Evolutionary conservation across 169 alveolate species (phyloP).

Genomic region (Plasmodium coatneyi): DNA sequence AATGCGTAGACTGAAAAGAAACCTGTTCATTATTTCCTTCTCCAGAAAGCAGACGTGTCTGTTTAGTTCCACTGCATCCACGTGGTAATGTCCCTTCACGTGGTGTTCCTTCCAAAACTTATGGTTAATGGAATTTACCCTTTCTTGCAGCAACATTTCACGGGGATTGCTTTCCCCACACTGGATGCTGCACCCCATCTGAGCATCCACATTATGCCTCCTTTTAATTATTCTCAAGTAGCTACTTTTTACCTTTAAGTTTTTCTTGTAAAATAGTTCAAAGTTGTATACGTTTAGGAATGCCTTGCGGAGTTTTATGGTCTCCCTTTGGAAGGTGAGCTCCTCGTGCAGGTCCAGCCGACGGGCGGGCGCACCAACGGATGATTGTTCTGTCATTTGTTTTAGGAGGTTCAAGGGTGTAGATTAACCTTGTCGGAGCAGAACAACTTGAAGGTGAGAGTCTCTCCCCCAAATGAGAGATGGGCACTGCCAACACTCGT

Average conservation of each 20-base stretch:
- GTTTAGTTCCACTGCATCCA: slow-evolving; percentile 2
- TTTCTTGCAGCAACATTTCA: not conserved
- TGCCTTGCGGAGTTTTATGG: slow-evolving; percentile 14
- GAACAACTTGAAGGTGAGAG: not conserved
- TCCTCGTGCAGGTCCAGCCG: slow-evolving; percentile 2
- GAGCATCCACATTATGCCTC: not conserved
- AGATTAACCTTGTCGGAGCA: not conserved
- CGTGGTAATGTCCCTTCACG: not conserved
- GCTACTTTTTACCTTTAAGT: slow-evolving; percentile 21
- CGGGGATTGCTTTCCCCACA: not conserved
- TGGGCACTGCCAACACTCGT: not conserved
- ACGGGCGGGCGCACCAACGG: not conserved
- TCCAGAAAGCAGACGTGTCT: slow-evolving; percentile 28
- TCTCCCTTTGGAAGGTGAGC: slow-evolving; percentile 21
- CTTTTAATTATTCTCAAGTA: not conserved
- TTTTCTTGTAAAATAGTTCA: slow-evolving; percentile 5
- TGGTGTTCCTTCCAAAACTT: not conserved
- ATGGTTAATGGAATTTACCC: not conserved
- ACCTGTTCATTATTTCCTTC: slow-evolving; percentile 54
- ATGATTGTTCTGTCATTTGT: not conserved
- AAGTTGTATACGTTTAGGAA: slow-evolving; percentile 27
- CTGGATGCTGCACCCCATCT: not conserved
- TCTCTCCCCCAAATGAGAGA: not conserved
- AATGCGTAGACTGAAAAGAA: slow-evolving; percentile 16
- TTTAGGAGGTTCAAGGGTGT: not conserved